phyloP scores from a whole-genome alignment of 2,329 filamentous ascomycete species.

The Cladosporium sp. region DNA sequence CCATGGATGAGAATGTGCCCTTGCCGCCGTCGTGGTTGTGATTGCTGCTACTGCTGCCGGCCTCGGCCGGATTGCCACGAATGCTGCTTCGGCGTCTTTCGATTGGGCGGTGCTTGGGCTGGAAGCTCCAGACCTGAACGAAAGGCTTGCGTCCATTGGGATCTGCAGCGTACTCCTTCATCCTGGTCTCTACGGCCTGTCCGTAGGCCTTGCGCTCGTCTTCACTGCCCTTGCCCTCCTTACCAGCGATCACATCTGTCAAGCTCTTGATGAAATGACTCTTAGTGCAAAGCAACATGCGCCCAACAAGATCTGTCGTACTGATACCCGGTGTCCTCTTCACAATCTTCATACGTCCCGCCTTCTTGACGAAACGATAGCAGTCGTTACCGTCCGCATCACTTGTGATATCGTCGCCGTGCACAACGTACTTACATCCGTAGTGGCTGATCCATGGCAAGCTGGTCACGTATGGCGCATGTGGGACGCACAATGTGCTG shows the following conservation, averaged over 20 bases:
- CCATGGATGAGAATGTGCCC: conserved; percentile 63
- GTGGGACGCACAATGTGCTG: conserved; percentile 76
- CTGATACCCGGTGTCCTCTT: conserved; percentile 95
- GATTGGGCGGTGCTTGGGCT: conserved; percentile 17
- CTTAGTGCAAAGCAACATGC: conserved; percentile 95
- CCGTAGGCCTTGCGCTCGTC: conserved; percentile 64
- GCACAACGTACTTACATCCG: conserved; percentile 91
- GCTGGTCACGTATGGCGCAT: conserved; percentile 91
- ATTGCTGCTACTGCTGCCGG: conserved; percentile 40
- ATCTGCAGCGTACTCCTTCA: conserved; percentile 83
- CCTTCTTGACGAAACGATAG: conserved; percentile 95
- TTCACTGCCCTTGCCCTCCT: conserved; percentile 66
- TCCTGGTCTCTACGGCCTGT: conserved; percentile 67
- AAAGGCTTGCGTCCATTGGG: conserved; percentile 73
- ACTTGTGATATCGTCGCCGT: conserved; percentile 95
- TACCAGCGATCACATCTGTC: conserved; percentile 61
- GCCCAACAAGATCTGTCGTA: conserved; percentile 94
- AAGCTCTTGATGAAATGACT: conserved; percentile 81
- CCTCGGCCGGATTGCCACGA: neutral
- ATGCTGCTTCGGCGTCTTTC: conserved; percentile 12
- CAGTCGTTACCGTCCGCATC: conserved; percentile 92
- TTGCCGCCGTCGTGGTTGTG: conserved; percentile 40
- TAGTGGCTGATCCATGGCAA: conserved; percentile 93
- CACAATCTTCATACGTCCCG: conserved; percentile 90
- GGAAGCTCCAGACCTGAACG: conserved; percentile 81